Base-by-base conservation (phyloP, 441 rosid species). In the Croton setiger region DNA sequence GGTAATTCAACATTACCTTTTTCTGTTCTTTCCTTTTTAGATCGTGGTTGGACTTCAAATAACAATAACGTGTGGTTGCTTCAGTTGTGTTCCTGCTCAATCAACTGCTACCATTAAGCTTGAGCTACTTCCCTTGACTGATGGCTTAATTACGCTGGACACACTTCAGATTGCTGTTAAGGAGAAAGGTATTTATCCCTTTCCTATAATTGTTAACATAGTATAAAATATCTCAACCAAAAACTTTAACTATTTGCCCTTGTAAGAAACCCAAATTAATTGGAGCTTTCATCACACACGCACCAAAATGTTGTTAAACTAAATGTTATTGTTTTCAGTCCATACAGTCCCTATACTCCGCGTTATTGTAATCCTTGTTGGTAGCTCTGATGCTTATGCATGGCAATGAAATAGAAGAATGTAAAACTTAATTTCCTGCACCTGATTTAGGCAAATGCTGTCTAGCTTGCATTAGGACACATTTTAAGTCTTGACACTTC, bases 81-180 rank as follows among this genome's bases (percentile, higher is more conserved):
- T 78, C 96, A 93, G 99, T 78, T 79, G 96, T 23, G 89, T 96
- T 60, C 98, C 97, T 80, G 86, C 97, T 60, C 96, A 84, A 68
- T 91, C 97, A 10, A 89, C 88, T 7, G 93, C 92, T 35, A 93
- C 98, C 39, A 84, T 96, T 76, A 96, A 93, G 78, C 85, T 96
- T 49, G 98, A 93, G 86, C 78, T 96, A 39, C 97, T 96, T 72
- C 99, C 98, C 7, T 74, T 93, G 90, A 93, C 96, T 18, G 99
- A 93, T 66, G 99, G 99, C 76, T 93, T 88, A 74, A 93, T 96
- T 68, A 89, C 94, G 5, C 88, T 96, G 64, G 94, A 96, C 69
- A 89, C 97, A 18, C 80, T 93, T 69, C 97, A 85, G 78, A 84
- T 96, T 78, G 88, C 86, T 76, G 97, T 85, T 44, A 93, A 85